Evolutionary conservation across 805 yeast species (phyloP).

Genomic region (Candida gorgasii): DNA sequence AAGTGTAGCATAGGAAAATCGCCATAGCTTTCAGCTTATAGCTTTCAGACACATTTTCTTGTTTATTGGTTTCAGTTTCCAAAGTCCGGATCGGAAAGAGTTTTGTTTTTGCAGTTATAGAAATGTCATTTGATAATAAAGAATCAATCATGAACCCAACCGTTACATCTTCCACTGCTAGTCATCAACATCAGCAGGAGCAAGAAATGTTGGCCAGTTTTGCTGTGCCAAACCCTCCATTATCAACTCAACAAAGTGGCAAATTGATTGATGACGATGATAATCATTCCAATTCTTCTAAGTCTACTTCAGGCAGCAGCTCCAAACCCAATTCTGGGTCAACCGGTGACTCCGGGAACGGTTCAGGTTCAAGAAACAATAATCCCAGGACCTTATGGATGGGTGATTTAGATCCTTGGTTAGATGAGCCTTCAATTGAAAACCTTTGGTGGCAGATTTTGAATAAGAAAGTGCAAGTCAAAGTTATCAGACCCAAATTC

Average conservation of each 20-base stretch:
- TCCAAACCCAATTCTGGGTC: background rate
- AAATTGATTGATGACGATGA: slow-evolving; percentile 6
- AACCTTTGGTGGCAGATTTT: slow-evolving; percentile 60
- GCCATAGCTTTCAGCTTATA: background rate
- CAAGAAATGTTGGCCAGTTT: slow-evolving; percentile 41
- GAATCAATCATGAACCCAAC: slow-evolving; percentile 10
- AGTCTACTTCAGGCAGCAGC: background rate
- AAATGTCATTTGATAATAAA: slow-evolving; percentile 3
- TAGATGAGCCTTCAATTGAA: slow-evolving; percentile 59
- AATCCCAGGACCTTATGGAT: slow-evolving; percentile 80
- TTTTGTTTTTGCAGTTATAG: no score
- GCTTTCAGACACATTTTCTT: no score
- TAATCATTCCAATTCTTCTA: slow-evolving; percentile 1
- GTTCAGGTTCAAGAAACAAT: slow-evolving; percentile 12
- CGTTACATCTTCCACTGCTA: slow-evolving; percentile 26
- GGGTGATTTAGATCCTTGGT: slow-evolving; percentile 85
- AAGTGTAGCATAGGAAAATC: background rate
- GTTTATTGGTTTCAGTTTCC: no score
- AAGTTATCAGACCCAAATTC: slow-evolving; percentile 55
- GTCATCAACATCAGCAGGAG: slow-evolving; percentile 45
- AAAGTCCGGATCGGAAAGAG: no score
- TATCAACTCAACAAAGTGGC: slow-evolving; percentile 35
- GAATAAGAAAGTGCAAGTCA: slow-evolving; percentile 60
- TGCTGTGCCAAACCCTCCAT: slow-evolving; percentile 44
- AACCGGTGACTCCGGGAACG: background rate